phyloP scores from a whole-genome alignment of 2,329 filamentous ascomycete species.

The Xylaria sp. region DNA sequence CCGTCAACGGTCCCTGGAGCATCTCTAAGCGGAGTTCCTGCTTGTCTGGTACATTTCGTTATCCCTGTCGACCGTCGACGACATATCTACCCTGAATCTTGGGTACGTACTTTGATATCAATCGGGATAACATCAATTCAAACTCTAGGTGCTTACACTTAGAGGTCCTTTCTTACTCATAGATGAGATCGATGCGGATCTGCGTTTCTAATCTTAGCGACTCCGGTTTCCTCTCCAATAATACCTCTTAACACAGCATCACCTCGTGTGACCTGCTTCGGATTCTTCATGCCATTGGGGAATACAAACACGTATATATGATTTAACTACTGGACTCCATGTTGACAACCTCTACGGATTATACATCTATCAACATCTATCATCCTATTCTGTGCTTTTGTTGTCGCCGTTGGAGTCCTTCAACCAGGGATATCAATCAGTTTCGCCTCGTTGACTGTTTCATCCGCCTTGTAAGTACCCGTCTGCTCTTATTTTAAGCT shows the following conservation, averaged over 20 bases:
- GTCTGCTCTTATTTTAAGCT: slow-evolving; percentile 27
- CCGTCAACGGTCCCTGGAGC: slow-evolving; percentile 25
- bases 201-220: neutral
- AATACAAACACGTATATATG: neutral
- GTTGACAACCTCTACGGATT: too few relatives aligned
- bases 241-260: too few relatives aligned
- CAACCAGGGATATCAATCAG: neutral
- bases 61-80: slow-evolving; percentile 17
- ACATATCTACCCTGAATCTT: slow-evolving; percentile 8
- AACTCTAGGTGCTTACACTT: neutral
- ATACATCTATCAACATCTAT: neutral
- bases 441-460: slow-evolving; percentile 6
- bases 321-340: neutral
- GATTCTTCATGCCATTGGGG: neutral
- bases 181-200: neutral
- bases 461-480: slow-evolving; percentile 21
- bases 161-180: neutral
- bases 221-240: neutral
- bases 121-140: neutral
- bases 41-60: slow-evolving; percentile 13
- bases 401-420: neutral
- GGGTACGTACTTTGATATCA: slow-evolving; percentile 29
- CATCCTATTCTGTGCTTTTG: neutral
- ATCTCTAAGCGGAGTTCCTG: slow-evolving; percentile 23
- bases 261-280: neutral